phyloP scores from a whole-genome alignment of 768 basidiomycete species.

The Termitomyces titanicus region DNA sequence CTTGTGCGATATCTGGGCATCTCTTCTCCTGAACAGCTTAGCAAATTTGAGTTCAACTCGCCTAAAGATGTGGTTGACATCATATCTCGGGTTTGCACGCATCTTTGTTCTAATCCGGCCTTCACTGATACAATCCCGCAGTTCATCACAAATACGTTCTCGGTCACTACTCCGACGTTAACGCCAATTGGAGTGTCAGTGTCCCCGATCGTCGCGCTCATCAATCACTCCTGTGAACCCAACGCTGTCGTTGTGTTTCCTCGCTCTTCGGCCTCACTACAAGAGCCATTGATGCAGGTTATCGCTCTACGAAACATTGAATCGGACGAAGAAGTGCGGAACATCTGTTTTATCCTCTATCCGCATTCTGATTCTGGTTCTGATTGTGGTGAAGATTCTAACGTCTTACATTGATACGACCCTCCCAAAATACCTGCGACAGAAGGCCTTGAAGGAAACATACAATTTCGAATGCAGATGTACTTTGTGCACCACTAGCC shows the following conservation, averaged over 20 bases:
- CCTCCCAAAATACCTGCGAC: slow-evolving; percentile 53
- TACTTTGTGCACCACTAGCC: slow-evolving; percentile 39
- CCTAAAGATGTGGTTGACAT: slow-evolving; percentile 64
- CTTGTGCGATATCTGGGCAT: slow-evolving; percentile 69
- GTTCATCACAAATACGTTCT: slow-evolving; percentile 92
- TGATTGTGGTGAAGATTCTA: slow-evolving; percentile 49
- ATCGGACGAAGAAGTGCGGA: slow-evolving; percentile 63
- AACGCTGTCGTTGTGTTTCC: slow-evolving; percentile 95
- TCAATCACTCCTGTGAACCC: slow-evolving; percentile 87
- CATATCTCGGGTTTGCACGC: slow-evolving; percentile 59
- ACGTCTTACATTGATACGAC: slow-evolving; percentile 88
- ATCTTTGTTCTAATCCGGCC: slow-evolving; percentile 2
- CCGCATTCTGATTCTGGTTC: neutral
- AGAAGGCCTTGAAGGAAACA: slow-evolving; percentile 55
- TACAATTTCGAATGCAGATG: slow-evolving; percentile 82
- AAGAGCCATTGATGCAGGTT: slow-evolving; percentile 69
- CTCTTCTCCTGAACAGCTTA: slow-evolving; percentile 54
- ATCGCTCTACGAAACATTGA: slow-evolving; percentile 64
- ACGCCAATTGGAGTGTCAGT: slow-evolving; percentile 83
- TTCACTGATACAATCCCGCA: slow-evolving; percentile 25
- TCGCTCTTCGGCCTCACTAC: slow-evolving; percentile 32
- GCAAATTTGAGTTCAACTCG: slow-evolving; percentile 51
- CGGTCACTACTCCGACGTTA: slow-evolving; percentile 74
- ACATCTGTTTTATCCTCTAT: neutral
- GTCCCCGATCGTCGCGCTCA: slow-evolving; percentile 73